Evolutionary conservation across 2,329 filamentous ascomycete genomes (phyloP), one percentile per base, ranked within the genome.

Genomic region (Fusarium camptoceras): DNA sequence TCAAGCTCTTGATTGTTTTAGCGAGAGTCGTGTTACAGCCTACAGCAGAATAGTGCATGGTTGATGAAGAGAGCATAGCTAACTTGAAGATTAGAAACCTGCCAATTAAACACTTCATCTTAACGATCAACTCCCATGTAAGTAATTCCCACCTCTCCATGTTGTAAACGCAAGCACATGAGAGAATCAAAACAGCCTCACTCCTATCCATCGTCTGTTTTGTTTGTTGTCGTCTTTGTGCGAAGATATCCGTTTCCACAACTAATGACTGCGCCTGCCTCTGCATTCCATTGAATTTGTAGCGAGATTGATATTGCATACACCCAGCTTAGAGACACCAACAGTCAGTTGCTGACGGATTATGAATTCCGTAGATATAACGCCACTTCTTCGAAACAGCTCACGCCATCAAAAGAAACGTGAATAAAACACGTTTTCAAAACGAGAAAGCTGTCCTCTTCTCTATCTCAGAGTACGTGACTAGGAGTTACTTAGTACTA

Each of bases 271-370:
- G 14, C 42, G 20, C 11, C 42, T 28, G 24, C 42, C 44, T n/a
- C 15, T 16, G 39, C 50, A 55, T 65, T 66, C 28, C 31, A 43
- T 28, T n/a, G 34, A 42, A 27, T 55, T 49, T 48, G 22, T 27
- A 9, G 10, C 12, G 18, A 28, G 20, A n/a, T 43, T 8, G 22
- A 42, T 34, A 37, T 31, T 18, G 37, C 41, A 30, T 18, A 42
- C 41, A 30, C 22, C 34, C 34, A 31, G 47, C 42, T 50, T 22
- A 42, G 39, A 30, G 39, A 60, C 41, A 65, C 20, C 44, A 31
- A 48, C 22, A 47, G 24, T 50, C 14, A 43, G 49, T 53, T 66
- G 53, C 54, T 68, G 59, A 68, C 49, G 43, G 60, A 44, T 58
- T 49, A 42, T n/a, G 30, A 47, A 46, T 27, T 37, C 34, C 34